Evolutionary conservation across 1,284 basidiomycete species (phyloP).

Genomic region (Marasmius fiardii): DNA sequence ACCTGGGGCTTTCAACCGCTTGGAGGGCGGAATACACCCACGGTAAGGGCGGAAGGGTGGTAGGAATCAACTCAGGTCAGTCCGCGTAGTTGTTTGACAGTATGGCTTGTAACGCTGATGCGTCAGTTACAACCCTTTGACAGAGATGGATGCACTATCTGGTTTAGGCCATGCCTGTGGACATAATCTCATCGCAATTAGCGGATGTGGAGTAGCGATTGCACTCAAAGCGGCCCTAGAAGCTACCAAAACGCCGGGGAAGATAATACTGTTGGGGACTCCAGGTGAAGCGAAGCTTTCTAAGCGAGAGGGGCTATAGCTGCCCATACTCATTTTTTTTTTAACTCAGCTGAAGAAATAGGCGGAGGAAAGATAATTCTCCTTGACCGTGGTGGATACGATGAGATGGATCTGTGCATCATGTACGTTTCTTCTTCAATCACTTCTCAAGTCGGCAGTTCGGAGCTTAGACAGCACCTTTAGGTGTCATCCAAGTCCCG

Average conservation of each 20-base stretch:
- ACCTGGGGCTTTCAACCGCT: slow-evolving; percentile 70
- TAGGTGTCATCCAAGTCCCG: slow-evolving; percentile 66
- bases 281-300: slow-evolving; percentile 49
- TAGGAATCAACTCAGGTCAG: slow-evolving; percentile 65
- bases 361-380: slow-evolving; percentile 78
- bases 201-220: slow-evolving; percentile 75
- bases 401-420: slow-evolving; percentile 73
- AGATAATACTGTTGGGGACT: slow-evolving; percentile 78
- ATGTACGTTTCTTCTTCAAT: slow-evolving; percentile 53
- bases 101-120: no score
- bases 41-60: slow-evolving; percentile 55
- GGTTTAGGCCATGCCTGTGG: slow-evolving; percentile 74
- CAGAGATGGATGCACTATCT: slow-evolving; percentile 60
- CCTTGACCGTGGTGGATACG: slow-evolving; percentile 70
- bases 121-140: slow-evolving; percentile 1
- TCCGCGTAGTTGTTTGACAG: neutral
- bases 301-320: neutral
- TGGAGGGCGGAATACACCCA: slow-evolving; percentile 71
- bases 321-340: neutral
- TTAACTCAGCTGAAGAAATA: slow-evolving; percentile 66
- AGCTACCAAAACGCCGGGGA: slow-evolving; percentile 65
- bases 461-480: neutral
- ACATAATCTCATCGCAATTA: slow-evolving; percentile 83
- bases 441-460: neutral
- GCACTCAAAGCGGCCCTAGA: slow-evolving; percentile 67